Evolutionary conservation across 768 basidiomycete genomes (phyloP).

Genomic region (Hypholoma fasciculare): DNA sequence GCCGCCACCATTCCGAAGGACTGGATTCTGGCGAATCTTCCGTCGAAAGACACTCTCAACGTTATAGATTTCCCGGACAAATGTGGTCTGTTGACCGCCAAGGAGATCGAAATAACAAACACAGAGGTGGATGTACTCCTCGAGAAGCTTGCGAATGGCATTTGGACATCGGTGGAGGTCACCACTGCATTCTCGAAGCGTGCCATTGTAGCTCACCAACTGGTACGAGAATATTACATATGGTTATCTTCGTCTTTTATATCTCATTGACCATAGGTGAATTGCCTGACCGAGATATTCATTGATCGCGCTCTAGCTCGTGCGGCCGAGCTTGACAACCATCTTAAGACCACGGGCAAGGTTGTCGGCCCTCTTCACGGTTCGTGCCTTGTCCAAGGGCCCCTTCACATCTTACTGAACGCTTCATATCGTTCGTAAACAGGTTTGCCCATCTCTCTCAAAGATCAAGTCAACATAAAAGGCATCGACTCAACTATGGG

Average conservation of each 20-base stretch:
- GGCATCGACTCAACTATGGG: constrained; percentile 73
- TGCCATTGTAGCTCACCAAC: constrained; percentile 77
- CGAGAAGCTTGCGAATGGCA: constrained; percentile 47
- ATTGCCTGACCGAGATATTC: constrained; percentile 83
- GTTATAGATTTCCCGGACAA: constrained; percentile 54
- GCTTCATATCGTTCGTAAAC: too few relatives aligned
- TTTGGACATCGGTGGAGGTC: constrained; percentile 70
- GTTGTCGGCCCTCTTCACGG: constrained; percentile 75
- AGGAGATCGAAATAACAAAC: constrained; percentile 51
- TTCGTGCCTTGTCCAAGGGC: constrained; percentile 2
- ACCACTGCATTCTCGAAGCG: constrained; percentile 76
- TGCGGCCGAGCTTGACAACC: constrained; percentile 66
- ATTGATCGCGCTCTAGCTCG: constrained; percentile 66
- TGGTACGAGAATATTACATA: constrained; percentile 43
- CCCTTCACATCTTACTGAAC: background rate
- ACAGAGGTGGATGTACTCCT: constrained; percentile 46
- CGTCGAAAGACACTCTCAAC: constrained; percentile 47
- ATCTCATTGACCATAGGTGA: constrained; percentile 44
- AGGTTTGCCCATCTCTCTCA: constrained; percentile 68
- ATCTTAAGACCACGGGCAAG: constrained; percentile 60
- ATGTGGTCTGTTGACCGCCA: constrained; percentile 55
- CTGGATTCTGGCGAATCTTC: constrained; percentile 38
- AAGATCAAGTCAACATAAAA: constrained; percentile 71
- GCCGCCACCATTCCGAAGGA: background rate
- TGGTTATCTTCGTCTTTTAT: background rate